phyloP scores from a whole-genome alignment of 73 alveolate genomes.

The Stentor coeruleus region DNA sequence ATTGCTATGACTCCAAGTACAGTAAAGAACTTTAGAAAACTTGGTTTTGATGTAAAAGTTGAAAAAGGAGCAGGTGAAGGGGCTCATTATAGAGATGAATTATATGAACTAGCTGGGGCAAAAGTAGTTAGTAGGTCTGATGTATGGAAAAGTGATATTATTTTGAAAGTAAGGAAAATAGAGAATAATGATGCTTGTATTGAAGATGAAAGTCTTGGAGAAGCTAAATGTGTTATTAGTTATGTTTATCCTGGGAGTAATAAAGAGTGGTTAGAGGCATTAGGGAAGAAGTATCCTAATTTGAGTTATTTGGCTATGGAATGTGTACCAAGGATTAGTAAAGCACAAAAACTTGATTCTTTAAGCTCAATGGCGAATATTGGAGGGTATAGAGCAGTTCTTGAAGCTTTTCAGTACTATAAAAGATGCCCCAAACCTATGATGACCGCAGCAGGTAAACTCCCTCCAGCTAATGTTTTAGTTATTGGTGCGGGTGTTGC shows the following conservation, averaged over 20 bases:
- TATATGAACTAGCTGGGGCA: conserved; percentile 42
- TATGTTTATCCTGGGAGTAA: background rate
- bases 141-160: conserved; percentile 46
- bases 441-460: conserved; percentile 42
- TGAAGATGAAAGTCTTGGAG: background rate
- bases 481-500: conserved; percentile 75
- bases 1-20: conserved; percentile 34
- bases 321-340: conserved; percentile 73
- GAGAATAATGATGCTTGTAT: too few species aligned
- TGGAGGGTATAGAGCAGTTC: conserved; percentile 81
- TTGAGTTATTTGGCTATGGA: conserved; percentile 43
- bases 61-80: conserved; percentile 50
- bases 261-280: background rate
- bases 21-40: conserved; percentile 6
- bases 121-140: conserved; percentile 28
- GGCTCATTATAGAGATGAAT: conserved; percentile 52
- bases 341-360: conserved; percentile 70
- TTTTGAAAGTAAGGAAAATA: conserved; percentile 53
- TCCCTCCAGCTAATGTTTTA: conserved; percentile 85
- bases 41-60: conserved; percentile 37
- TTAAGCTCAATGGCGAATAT: conserved; percentile 61
- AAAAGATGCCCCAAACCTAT: conserved; percentile 37
- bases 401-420: conserved; percentile 58
- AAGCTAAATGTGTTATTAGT: background rate
- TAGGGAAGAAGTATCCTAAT: background rate